Evolutionary conservation across 1,284 basidiomycete species (phyloP).

Genomic region (Cryptococcus hybrid): DNA sequence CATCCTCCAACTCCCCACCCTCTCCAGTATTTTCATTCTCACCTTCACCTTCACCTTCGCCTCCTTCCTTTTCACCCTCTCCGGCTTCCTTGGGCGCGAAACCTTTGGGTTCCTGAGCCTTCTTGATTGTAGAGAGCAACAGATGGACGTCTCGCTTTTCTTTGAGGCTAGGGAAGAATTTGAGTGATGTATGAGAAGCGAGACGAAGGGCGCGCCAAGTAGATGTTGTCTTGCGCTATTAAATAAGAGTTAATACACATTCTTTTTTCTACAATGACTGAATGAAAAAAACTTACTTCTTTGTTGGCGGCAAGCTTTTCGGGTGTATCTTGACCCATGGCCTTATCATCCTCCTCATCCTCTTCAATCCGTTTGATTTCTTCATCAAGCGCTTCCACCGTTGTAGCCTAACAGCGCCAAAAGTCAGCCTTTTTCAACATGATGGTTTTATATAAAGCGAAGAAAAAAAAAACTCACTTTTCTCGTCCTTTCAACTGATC

Average conservation of each 20-base stretch:
- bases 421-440: slow-evolving; percentile 3
- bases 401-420: slow-evolving; percentile 16
- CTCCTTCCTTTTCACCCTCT: slow-evolving; percentile 6
- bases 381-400: slow-evolving; percentile 23
- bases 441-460: neutral
- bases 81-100: slow-evolving; percentile 3
- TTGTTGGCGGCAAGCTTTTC: slow-evolving; percentile 19
- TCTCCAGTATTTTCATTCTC: neutral
- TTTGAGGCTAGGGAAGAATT: slow-evolving; percentile 22
- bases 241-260: neutral
- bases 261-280: neutral
- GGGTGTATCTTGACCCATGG: slow-evolving; percentile 31
- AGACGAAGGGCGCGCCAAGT: slow-evolving; percentile 40
- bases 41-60: slow-evolving; percentile 1
- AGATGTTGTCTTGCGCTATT: slow-evolving; percentile 28
- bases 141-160: slow-evolving; percentile 27
- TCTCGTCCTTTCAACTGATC: slow-evolving; percentile 33
- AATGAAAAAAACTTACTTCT: slow-evolving; percentile 7
- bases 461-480: slow-evolving; percentile 14
- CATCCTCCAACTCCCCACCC: slow-evolving; percentile 1
- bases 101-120: slow-evolving; percentile 5
- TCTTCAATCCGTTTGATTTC: slow-evolving; percentile 30
- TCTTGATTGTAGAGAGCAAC: slow-evolving; percentile 23
- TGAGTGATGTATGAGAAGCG: slow-evolving; percentile 28
- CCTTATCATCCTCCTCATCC: slow-evolving; percentile 41